A percentile compares a stretch with the other conserved stretches of the same genome.
Conservation (phyloP, 805 yeast species). For the Saccharomycopsis fermentans region DNA sequence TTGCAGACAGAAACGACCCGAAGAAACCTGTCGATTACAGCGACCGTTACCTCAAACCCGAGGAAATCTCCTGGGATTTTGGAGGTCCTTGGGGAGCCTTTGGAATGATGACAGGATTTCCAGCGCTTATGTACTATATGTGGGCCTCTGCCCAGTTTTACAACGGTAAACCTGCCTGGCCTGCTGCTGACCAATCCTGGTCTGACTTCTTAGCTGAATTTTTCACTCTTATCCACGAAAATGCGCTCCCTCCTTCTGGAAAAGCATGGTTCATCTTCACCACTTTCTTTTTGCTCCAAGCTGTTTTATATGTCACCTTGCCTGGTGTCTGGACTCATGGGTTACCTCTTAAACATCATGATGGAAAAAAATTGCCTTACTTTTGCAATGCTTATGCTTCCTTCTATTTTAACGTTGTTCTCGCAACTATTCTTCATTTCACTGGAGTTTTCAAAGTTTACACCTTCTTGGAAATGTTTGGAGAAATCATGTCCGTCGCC, state of each 20-base stretch:
- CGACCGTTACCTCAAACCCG: slow-evolving; percentile 30
- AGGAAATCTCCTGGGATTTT: slow-evolving; percentile 71
- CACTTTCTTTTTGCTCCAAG: slow-evolving; percentile 60
- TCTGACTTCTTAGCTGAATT: slow-evolving; percentile 36
- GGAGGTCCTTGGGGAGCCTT: slow-evolving; percentile 88
- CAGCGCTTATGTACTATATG: slow-evolving; percentile 91
- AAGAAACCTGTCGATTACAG: not conserved
- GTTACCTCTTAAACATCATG: slow-evolving; percentile 76
- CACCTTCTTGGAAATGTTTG: slow-evolving; percentile 71
- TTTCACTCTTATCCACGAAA: slow-evolving; percentile 34
- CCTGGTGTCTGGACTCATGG: slow-evolving; percentile 97
- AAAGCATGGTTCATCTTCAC: slow-evolving; percentile 64
- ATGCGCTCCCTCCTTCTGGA: slow-evolving; percentile 47
- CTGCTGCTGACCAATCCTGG: slow-evolving; percentile 48
- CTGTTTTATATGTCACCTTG: slow-evolving; percentile 62
- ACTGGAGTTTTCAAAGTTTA: slow-evolving; percentile 66
- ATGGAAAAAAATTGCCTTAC: slow-evolving; percentile 77
- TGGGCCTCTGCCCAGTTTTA: slow-evolving; percentile 84
- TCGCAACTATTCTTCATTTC: slow-evolving; percentile 56
- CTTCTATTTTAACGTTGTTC: slow-evolving; percentile 55
- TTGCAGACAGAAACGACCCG: not conserved
- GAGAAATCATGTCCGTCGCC: slow-evolving; percentile 88
- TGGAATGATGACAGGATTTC: slow-evolving; percentile 90
- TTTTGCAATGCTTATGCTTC: slow-evolving; percentile 88
- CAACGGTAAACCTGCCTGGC: slow-evolving; percentile 62